Conservation (phyloP, 768 basidiomycete species). For the Podaxis sp. region DNA sequence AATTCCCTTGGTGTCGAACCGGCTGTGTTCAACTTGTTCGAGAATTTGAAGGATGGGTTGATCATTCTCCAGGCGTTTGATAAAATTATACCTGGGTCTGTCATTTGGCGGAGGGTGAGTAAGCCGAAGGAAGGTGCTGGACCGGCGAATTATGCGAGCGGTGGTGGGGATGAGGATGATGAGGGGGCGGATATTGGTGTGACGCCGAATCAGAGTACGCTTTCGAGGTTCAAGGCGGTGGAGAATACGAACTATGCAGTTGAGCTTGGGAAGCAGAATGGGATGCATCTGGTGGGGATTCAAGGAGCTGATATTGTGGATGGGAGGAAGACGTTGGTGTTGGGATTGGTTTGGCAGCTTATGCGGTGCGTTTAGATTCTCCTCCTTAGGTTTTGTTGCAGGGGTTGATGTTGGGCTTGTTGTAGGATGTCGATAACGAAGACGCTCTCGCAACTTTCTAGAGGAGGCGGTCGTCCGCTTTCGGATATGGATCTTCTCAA, state of each 20-base stretch:
- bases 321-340: conserved; percentile 84
- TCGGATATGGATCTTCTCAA: conserved; percentile 91
- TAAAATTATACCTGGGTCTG: conserved; percentile 88
- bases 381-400: not conserved
- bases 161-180: conserved; percentile 43
- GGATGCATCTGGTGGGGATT: conserved; percentile 95
- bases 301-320: conserved; percentile 98
- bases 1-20: conserved; percentile 98
- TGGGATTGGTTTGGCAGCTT: conserved; percentile 96
- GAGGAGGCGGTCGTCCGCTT: conserved; percentile 74
- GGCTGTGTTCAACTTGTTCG: conserved; percentile 92
- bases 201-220: conserved; percentile 74
- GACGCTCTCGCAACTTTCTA: conserved; percentile 76
- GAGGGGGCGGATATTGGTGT: conserved; percentile 81
- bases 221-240: conserved; percentile 95
- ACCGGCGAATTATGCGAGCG: conserved; percentile 34
- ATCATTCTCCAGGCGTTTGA: conserved; percentile 95
- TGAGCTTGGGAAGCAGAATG: conserved; percentile 88
- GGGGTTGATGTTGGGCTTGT: not conserved
- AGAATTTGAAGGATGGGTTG: conserved; percentile 90
- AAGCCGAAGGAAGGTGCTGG: conserved; percentile 76
- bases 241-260: conserved; percentile 98
- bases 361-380: conserved; percentile 61
- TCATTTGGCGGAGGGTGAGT: conserved; percentile 93
- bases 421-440: conserved; percentile 81